Evolutionary conservation across 805 yeast genomes (phyloP), one percentile per base, ranked within the genome.

Genomic region (Saturnispora hagleri): DNA sequence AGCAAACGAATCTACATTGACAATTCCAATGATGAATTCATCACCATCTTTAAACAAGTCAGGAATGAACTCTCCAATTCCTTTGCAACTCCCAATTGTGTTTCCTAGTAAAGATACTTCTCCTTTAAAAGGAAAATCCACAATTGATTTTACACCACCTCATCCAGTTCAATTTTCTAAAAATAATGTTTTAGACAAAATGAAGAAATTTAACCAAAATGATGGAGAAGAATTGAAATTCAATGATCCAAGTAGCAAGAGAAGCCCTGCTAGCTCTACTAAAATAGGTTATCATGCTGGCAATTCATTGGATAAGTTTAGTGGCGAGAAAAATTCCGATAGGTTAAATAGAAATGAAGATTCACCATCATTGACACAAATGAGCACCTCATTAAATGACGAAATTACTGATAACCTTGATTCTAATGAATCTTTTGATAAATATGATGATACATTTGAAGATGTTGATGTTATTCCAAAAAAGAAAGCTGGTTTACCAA

Each of bases 251-350:
- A 27, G 28, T 31, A 5, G 20, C n/a, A 41, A 41, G 5, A 18
- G 27, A 7, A 5, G 18, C 10, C 34, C 31, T 13, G 6, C 41
- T 26, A 46, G 42, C 24, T 42, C 41, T 15, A 26, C 35, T 22
- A 35, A 27, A 35, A 13, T 36, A 17, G 28, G 27, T 34, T 20
- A 31, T n/a, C 12, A 20, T 45, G 40, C 55, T 27, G 51, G 60
- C 2, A 58, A 58, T 28, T 65, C 63, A 2, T 62, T 66, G 50
- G 64, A 62, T 27, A 64, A 64, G 51, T 64, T 67, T 58, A 66
- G 65, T 34, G 63, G 62, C 1, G 66, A 54, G 26, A 63, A 66
- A 54, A 36, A 15, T 35, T 41, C 42, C n/a, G 15, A 24, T 42
- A 42, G 17, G n/a, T 8, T 12, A 3, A 38, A 18, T 38, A 8